Evolutionary conservation across 129 eudicot species (phyloP).

Genomic region (Centella asiatica): DNA sequence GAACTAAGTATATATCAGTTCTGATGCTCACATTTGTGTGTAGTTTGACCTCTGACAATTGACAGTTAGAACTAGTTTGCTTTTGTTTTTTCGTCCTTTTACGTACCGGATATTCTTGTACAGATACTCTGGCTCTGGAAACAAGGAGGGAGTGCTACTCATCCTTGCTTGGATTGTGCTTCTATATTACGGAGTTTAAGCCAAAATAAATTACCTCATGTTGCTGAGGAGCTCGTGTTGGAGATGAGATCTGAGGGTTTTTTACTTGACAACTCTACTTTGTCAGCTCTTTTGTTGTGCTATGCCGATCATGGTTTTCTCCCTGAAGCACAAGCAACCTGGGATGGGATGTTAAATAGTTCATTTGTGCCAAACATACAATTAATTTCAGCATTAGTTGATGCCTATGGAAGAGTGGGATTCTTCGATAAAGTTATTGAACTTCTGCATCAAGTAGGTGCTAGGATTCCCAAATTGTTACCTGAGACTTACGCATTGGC

Average conservation of each 20-base stretch:
- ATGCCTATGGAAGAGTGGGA: constrained; percentile 35
- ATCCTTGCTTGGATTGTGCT: constrained; percentile 13
- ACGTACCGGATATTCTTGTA: constrained; percentile 7
- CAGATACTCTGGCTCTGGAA: constrained; percentile 28
- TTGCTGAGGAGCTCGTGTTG: constrained; percentile 25
- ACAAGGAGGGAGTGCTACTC: constrained; percentile 16
- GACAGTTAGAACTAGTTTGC: not conserved
- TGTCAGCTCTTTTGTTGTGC: constrained; percentile 41
- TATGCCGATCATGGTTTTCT: constrained; percentile 50
- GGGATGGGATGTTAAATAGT: constrained; percentile 59
- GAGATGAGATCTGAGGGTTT: constrained; percentile 30
- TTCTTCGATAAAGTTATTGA: constrained; percentile 34
- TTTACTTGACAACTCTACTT: constrained; percentile 27
- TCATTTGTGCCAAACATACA: constrained; percentile 39
- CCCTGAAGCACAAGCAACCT: constrained; percentile 37
- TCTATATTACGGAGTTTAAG: constrained; percentile 18
- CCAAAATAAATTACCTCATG: constrained; percentile 20
- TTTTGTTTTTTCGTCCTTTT: not conserved
- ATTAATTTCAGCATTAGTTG: constrained; percentile 41
- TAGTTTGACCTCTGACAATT: too few relatives aligned
- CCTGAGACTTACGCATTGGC: constrained; percentile 32
- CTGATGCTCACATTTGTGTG: too few relatives aligned
- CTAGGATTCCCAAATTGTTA: constrained; percentile 39
- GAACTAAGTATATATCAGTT: too few relatives aligned
- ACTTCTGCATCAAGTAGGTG: constrained; percentile 32